Evolutionary conservation across 768 basidiomycete genomes (phyloP).

Genomic region (Chalciporus pseudorubinellus): DNA sequence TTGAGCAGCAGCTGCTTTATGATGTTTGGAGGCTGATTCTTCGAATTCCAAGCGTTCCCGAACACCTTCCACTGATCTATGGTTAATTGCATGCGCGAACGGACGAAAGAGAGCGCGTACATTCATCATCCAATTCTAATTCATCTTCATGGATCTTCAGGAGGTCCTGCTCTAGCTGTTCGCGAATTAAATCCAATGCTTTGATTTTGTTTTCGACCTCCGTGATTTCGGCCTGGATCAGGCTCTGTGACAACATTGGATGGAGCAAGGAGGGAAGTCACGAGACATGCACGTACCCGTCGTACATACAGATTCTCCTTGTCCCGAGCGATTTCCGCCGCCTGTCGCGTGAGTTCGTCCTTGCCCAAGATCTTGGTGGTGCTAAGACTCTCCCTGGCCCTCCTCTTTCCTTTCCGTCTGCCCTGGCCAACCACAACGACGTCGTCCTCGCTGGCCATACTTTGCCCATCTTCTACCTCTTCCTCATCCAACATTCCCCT

Average conservation of each 20-base stretch:
- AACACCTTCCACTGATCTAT: conserved; percentile 75
- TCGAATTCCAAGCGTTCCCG: conserved; percentile 80
- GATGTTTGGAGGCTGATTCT: conserved; percentile 38
- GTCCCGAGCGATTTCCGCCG: conserved; percentile 82
- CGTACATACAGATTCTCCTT: conserved; percentile 91
- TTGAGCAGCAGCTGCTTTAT: conserved; percentile 11
- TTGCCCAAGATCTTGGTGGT: conserved; percentile 70
- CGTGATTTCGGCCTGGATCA: conserved; percentile 81
- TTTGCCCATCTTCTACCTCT: conserved; percentile 55
- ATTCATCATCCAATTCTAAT: conserved; percentile 93
- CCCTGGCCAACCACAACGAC: conserved; percentile 53
- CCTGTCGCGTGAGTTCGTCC: conserved; percentile 83
- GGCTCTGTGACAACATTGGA: conserved; percentile 48
- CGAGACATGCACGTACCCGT: conserved; percentile 47
- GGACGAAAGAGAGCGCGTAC: conserved; percentile 46
- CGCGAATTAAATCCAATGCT: conserved; percentile 75
- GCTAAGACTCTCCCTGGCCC: conserved; percentile 65
- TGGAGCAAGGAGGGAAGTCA: conserved; percentile 5
- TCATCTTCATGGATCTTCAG: conserved; percentile 92
- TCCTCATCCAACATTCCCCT: conserved; percentile 59
- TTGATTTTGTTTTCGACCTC: conserved; percentile 92
- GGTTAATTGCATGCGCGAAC: conserved; percentile 5
- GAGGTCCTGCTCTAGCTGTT: conserved; percentile 77
- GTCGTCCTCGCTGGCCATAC: conserved; percentile 73
- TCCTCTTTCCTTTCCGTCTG: conserved; percentile 39